Base-by-base conservation (phyloP, 1,139 yeast genomes). In the Diutina neorugosa region DNA sequence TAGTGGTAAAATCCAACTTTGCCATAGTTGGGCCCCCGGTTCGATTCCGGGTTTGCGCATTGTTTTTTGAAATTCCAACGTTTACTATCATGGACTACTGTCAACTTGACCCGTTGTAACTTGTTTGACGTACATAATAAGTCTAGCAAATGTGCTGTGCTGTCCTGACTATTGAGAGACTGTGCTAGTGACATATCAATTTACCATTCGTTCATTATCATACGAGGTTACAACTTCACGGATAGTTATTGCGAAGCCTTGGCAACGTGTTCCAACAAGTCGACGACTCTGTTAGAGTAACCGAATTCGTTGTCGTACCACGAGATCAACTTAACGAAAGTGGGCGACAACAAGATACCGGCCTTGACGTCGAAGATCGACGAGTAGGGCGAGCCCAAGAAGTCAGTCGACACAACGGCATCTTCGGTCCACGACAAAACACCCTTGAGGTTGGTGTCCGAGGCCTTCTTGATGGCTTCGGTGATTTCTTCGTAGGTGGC, bases 301-400 rank as follows among this genome's bases (percentile, higher is more conserved):
- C 95, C 95, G 78, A 70, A 86, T 78, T 86, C 95, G 77, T 86
- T 86, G 72, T 86, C 95, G 82, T 86, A 86, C 94, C 94, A 86
- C 57, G 93, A 76, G 73, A 86, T 79, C 74, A 86, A 84, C 82
- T 86, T 86, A 74, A 85, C 89, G 71, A 86, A 86, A 69, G 81
- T 80, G 73, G 87, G 87, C 69, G 86, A 82, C 69, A 86, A 80
- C 68, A 81, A 79, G 76, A 86, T 85, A 78, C 93, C 90, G 59
- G 95, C 95, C 77, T 80, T 78, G 66, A 87, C 84, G 69, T 86
- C 95, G 66, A 84, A 86, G 81, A 84, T 83, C 58, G 91, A 84
- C 54, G 94, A 86, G 80, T 79, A 83, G 58, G 80, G 62, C 67
- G 86, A 87, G 63, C 88, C 84, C 66, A 84, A 73, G 83, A 86